Evolutionary conservation across 768 basidiomycete species (phyloP).

Genomic region (Leccinum variicolor): DNA sequence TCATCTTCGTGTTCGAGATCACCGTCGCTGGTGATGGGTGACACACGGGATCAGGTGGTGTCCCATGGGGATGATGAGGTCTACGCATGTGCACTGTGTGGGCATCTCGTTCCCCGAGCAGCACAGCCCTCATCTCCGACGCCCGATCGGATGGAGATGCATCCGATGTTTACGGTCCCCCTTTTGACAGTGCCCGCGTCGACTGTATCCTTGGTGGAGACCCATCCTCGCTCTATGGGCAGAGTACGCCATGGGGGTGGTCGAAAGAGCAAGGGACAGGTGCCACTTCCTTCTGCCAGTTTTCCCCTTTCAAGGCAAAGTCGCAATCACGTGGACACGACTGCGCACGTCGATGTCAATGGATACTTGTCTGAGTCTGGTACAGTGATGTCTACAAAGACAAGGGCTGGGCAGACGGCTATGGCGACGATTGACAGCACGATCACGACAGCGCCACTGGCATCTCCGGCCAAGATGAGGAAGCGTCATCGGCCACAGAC

Average conservation of each 20-base stretch:
- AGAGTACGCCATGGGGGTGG: not conserved
- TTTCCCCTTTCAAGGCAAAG: not conserved
- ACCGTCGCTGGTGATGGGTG: not conserved
- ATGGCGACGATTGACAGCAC: not conserved
- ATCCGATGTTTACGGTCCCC: conserved; percentile 31
- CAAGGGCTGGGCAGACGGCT: not conserved
- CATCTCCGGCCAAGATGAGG: conserved; percentile 4
- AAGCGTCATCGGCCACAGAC: conserved; percentile 24
- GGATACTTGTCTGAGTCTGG: not conserved
- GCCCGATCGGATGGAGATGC: conserved; percentile 1
- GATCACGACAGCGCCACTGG: not conserved
- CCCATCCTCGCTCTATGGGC: not conserved
- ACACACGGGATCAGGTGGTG: not conserved
- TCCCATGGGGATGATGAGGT: not conserved
- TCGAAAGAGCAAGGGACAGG: not conserved
- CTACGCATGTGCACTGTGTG: conserved; percentile 17
- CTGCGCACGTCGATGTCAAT: not conserved
- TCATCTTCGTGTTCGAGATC: conserved; percentile 14
- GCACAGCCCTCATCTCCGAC: not conserved
- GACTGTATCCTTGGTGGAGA: not conserved
- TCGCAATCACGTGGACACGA: not conserved
- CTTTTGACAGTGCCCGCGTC: conserved; percentile 23
- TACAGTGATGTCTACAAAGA: not conserved
- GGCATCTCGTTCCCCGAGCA: conserved; percentile 8
- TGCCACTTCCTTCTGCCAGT: not conserved